Evolutionary conservation across 83 land plant genomes (phyloP), one percentile per base, ranked within the genome.

Genomic region (Picea abies): DNA sequence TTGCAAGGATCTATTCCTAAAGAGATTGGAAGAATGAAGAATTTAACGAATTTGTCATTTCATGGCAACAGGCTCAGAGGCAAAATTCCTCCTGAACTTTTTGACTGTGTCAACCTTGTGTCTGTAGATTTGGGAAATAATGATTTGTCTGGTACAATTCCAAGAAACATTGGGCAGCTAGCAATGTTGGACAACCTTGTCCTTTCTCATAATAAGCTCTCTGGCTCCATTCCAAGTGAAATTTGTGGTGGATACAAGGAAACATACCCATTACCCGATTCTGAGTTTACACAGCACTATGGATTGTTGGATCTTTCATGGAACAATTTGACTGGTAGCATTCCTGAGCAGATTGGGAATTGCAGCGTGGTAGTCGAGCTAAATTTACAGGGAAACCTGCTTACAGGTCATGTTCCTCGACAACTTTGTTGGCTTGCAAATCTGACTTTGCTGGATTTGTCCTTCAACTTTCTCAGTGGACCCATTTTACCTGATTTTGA

Each of bases 271-370:
- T 37, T 84, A 26, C 92, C 95, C 0, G 95, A 93, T 60, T 90
- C 93, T 0, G 89, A 84, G 83, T 93, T 79, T 82, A 64, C 29
- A 63, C 95, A 93, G 85, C 95, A 93, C 63, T 81, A 86, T 85
- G 94, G 96, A 37, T 82, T 88, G 71, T 87, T 95, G 63, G 94
- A 94, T 78, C 86, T 95, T 22, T 93, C 95, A 0, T 76, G 81
- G 81, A 95, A 94, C 83, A 77, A 72, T 5, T 80, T 95, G 22
- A 79, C 71, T 16, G 98, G 98, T 52, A 23, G n/a, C 60, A 92
- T 92, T 52, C 94, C 94, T 22, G 66, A 52, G 41, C 64, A 66
- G 47, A 84, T 91, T 20, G 91, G 87, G 7, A 63, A 86, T 39
- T 93, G 96, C 76, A 67, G n/a, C 1, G 88, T 89, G 22, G 80